Evolutionary conservation across 73 alveolate genomes (phyloP).

Genomic region (Paramecium biaurelia): DNA sequence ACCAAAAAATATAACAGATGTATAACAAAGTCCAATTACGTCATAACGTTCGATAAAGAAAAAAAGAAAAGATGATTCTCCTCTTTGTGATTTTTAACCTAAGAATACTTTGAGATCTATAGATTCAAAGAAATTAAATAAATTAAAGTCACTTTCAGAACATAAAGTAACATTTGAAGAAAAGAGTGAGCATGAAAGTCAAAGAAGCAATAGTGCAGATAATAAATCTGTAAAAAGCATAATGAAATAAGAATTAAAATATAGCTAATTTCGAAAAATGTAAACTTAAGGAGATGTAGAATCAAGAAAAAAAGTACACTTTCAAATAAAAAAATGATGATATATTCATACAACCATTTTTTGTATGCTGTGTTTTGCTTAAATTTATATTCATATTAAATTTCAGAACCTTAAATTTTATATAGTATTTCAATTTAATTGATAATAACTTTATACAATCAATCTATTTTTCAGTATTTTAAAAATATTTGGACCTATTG

Average conservation of each 20-base stretch:
- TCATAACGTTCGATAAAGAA: neutral
- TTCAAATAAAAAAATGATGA: neutral
- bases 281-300: neutral
- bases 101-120: neutral
- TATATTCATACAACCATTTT: too few relatives aligned
- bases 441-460: neutral
- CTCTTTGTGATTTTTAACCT: neutral
- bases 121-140: constrained; percentile 17
- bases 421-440: neutral
- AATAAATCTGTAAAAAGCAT: neutral
- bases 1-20: neutral
- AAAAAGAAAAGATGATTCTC: constrained; percentile 29
- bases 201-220: neutral
- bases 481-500: neutral
- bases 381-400: neutral
- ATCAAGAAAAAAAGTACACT: neutral
- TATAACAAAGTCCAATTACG: neutral
- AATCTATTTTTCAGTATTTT: neutral
- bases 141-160: neutral
- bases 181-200: neutral
- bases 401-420: neutral
- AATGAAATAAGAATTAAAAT: neutral
- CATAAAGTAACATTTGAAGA: neutral
- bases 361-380: neutral
- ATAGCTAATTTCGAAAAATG: neutral